phyloP scores from a whole-genome alignment of 306 rosid species.

The Geum urbanum region DNA sequence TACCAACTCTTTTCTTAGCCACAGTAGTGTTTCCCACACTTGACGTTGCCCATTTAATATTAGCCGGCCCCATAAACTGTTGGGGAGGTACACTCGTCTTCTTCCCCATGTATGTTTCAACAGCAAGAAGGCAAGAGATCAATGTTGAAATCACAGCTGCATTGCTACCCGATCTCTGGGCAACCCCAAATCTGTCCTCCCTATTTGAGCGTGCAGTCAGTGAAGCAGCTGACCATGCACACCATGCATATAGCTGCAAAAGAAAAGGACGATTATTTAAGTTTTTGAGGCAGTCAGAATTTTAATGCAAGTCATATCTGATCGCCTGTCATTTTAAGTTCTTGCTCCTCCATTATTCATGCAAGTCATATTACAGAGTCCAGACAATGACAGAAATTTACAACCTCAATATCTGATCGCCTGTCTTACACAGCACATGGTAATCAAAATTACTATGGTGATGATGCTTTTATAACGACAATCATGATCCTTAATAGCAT shows the following conservation, averaged over 20 bases:
- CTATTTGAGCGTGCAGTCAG: conserved; percentile 67
- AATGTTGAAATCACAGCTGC: conserved; percentile 69
- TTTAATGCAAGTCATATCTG: no score
- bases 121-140: conserved; percentile 82
- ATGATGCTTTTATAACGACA: not conserved
- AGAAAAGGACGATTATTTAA: not conserved
- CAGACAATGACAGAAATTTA: not conserved
- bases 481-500: not conserved
- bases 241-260: conserved; percentile 75
- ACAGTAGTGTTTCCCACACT: conserved; percentile 48
- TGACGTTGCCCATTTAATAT: conserved; percentile 73
- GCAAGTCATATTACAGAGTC: not conserved
- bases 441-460: not conserved
- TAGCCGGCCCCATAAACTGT: conserved; percentile 62
- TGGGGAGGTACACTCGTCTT: conserved; percentile 62
- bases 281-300: not conserved
- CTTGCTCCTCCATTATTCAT: not conserved
- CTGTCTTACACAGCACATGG: not conserved
- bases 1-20: conserved; percentile 61
- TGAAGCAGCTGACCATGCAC: conserved; percentile 64
- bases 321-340: no score
- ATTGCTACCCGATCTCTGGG: conserved; percentile 87
- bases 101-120: conserved; percentile 88
- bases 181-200: conserved; percentile 79
- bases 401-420: not conserved